Base-by-base conservation (phyloP, 305 asterid species). In the Fraxinus platypoda region DNA sequence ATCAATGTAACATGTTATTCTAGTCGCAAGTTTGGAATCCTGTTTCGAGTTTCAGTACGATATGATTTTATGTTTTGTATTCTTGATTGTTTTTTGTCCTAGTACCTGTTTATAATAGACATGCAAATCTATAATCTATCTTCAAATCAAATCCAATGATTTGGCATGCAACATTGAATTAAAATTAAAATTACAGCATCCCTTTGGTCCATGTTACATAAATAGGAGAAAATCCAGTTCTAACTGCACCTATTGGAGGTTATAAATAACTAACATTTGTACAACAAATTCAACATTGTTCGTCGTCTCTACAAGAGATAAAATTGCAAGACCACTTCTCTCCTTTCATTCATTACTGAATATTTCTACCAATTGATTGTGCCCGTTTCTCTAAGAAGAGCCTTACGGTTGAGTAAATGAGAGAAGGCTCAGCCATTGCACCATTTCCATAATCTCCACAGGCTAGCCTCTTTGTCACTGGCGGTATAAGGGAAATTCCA, bases 401-500 rank as follows among this genome's bases (percentile, higher is more conserved):
- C 41, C 75, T 84, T 70, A 89, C 90, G 30, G 92, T 83, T 54
- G 87, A 74, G 81, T 43, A 84, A 81, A 89, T 89, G 26, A 87
- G 78, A 21, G 90, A 84, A 38, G 89, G 91, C 82, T 86, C 88
- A 31, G 90, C 92, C 92, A 89, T 87, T 41, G 91, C 89, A 12
- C 92, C 92, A 8, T 83, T 87, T 23, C 92, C 92, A 28, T 86
- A 84, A 81, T 87, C 92, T 75, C 89, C 92, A 77, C 91, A 87
- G 38, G 90, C 90, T 26, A 87, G 83, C 73, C 85, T 89, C 83
- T 86, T 87, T 21, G 88, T 34, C 68, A 87, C 87, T 0, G 92
- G 88, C 19, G 88, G 90, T 73, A 89, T 89, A 68, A 89, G 89
- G 77, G 82, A 82, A 80, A 89, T 85, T 12, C 92, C 92, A 4